These are phyloP conservation scores for Termitomyces sp. DNA, from an alignment of 768 basidiomycete genomes.

Conservation along the genomic window DNA sequence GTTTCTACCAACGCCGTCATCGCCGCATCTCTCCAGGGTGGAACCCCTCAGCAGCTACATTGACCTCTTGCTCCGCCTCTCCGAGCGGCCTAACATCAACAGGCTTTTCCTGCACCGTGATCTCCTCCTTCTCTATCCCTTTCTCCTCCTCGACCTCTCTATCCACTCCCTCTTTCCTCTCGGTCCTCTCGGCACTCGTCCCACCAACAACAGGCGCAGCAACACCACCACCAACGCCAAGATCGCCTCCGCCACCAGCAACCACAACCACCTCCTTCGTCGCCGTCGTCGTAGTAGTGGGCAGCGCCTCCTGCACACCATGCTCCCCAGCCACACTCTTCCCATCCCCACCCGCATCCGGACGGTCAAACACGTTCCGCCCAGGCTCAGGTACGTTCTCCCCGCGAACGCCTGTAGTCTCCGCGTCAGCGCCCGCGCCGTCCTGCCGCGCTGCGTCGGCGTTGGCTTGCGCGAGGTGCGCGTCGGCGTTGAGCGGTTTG, in stretches of 20 bases:
- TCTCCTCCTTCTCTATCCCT: neutral
- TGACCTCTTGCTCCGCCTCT: slow-evolving; percentile 11
- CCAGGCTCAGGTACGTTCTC: slow-evolving; percentile 67
- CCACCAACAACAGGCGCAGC: slow-evolving; percentile 10
- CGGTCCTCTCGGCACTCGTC: slow-evolving; percentile 8
- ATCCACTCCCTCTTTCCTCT: no score
- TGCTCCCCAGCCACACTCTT: slow-evolving; percentile 32
- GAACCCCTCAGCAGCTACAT: slow-evolving; percentile 11
- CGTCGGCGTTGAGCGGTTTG: slow-evolving; percentile 7
- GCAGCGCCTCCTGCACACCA: neutral
- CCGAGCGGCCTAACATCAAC: slow-evolving; percentile 3
- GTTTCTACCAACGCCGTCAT: no score
- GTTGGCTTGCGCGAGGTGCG: neutral
- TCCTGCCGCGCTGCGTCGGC: slow-evolving; percentile 7
- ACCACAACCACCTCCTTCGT: slow-evolving; percentile 6
- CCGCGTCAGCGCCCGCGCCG: slow-evolving; percentile 6
- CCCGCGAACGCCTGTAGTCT: slow-evolving; percentile 29
- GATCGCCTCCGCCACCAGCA: slow-evolving; percentile 6
- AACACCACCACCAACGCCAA: neutral
- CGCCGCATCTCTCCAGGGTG: slow-evolving; percentile 3
- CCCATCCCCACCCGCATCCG: slow-evolving; percentile 27
- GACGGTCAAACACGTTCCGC: slow-evolving; percentile 60
- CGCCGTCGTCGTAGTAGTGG: slow-evolving; percentile 11
- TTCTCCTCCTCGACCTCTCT: neutral
- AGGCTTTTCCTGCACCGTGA: slow-evolving; percentile 1